phyloP scores from a whole-genome alignment of 2,329 filamentous ascomycete species.

The Arthrocladium fulminans region DNA sequence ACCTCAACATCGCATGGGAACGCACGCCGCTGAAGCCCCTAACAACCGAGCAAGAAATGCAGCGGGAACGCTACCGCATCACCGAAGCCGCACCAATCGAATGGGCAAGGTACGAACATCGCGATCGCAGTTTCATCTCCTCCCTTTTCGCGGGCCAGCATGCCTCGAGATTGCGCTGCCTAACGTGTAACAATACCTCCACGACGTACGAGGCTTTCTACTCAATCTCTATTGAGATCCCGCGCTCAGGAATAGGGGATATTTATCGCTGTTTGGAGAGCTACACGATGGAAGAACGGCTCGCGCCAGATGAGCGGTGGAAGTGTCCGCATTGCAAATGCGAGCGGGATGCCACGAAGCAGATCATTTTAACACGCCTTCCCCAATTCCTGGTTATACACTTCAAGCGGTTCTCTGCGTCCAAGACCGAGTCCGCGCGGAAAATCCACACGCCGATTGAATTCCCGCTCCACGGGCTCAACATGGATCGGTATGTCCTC shows the following conservation, averaged over 20 bases:
- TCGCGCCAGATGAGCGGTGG: conserved; percentile 51
- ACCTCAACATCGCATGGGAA: conserved; percentile 65
- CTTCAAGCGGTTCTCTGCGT: conserved; percentile 61
- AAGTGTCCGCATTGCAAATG: conserved; percentile 67
- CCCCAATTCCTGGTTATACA: conserved; percentile 71
- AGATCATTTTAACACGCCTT: conserved; percentile 65
- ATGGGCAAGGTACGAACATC: conserved; percentile 62
- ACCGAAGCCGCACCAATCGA: conserved; percentile 61
- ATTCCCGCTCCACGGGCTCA: conserved; percentile 66
- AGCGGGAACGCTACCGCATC: conserved; percentile 51
- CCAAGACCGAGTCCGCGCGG: conserved; percentile 45
- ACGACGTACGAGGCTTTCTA: conserved; percentile 64
- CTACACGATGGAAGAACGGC: conserved; percentile 58
- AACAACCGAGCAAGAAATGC: conserved; percentile 51
- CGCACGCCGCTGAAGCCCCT: conserved; percentile 49
- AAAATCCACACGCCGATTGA: conserved; percentile 66
- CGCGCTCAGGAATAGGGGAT: conserved; percentile 49
- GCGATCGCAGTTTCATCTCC: conserved; percentile 67
- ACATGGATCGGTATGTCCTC: conserved; percentile 53
- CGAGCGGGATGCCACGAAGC: conserved; percentile 58
- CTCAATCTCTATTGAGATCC: conserved; percentile 62
- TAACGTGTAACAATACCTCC: conserved; percentile 52
- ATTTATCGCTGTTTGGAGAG: conserved; percentile 61
- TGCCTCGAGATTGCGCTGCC: conserved; percentile 52
- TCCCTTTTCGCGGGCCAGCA: conserved; percentile 69